Evolutionary conservation across 2,329 filamentous ascomycete genomes (phyloP).

Genomic region (Alternaria tenuissima): DNA sequence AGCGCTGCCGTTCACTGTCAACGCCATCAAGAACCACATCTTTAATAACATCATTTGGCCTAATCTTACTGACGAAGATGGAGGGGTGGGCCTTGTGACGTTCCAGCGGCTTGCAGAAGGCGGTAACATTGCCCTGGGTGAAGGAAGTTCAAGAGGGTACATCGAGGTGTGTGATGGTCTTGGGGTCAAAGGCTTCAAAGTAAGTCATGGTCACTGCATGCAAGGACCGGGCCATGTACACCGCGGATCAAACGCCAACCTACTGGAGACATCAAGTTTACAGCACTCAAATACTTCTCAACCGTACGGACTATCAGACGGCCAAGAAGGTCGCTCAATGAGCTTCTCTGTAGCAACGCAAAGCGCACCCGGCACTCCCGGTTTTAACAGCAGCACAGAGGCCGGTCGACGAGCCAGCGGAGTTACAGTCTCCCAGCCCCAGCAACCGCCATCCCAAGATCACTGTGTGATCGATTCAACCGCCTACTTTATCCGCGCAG

Average conservation of each 20-base stretch:
- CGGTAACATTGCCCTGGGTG: constrained; percentile 82
- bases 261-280: constrained; percentile 47
- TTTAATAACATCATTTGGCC: constrained; percentile 99
- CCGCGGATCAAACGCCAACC: constrained; percentile 54
- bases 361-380: constrained; percentile 49
- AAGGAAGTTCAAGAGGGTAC: constrained; percentile 82
- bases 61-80: constrained; percentile 94
- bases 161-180: constrained; percentile 87
- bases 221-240: constrained; percentile 61
- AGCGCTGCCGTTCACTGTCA: constrained; percentile 85
- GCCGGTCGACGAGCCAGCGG: constrained; percentile 28
- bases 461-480: constrained; percentile 84
- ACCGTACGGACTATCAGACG: constrained; percentile 28
- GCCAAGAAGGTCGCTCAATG: constrained; percentile 41
- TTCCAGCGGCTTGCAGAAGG: constrained; percentile 90
- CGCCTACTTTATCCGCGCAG: constrained; percentile 89
- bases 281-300: constrained; percentile 32
- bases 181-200: constrained; percentile 84
- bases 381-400: constrained; percentile 31
- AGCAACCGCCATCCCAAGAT: constrained; percentile 19
- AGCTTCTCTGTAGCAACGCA: constrained; percentile 47
- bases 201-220: constrained; percentile 91
- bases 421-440: constrained; percentile 30
- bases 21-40: constrained; percentile 90
- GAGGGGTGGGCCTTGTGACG: constrained; percentile 89